Percentiles rank a stretch among this genome's conserved stretches.
Conservation (phyloP, 768 basidiomycete genomes). For the Xerocomus potaroensis region DNA sequence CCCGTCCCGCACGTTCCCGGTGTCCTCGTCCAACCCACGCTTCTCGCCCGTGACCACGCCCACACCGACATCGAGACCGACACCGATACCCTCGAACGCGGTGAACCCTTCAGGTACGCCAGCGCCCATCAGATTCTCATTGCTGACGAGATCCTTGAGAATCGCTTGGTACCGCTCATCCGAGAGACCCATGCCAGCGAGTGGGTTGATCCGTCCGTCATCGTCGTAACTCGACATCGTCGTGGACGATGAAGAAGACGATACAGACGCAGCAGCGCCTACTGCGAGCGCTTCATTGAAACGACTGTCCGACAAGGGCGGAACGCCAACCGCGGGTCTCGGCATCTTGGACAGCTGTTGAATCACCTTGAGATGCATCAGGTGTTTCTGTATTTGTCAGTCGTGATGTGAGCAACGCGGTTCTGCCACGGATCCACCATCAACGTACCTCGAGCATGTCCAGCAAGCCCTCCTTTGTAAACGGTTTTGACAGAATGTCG, state of each 20-base stretch:
- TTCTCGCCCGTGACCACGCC: slow-evolving; percentile 35
- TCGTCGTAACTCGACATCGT: slow-evolving; percentile 30
- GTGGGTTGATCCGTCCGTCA: slow-evolving; percentile 69
- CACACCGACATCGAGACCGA: slow-evolving; percentile 17
- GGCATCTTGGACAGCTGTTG: slow-evolving; percentile 69
- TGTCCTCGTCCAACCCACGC: not conserved
- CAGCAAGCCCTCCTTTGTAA: slow-evolving; percentile 88
- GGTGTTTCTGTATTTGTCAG: slow-evolving; percentile 79
- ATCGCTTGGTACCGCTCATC: slow-evolving; percentile 86
- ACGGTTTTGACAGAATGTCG: slow-evolving; percentile 94
- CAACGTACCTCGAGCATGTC: slow-evolving; percentile 81
- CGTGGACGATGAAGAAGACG: slow-evolving; percentile 14
- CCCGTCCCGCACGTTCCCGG: slow-evolving; percentile 32
- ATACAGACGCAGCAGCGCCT: slow-evolving; percentile 26
- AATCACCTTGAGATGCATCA: slow-evolving; percentile 82
- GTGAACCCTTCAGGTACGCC: slow-evolving; percentile 29
- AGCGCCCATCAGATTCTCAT: slow-evolving; percentile 52
- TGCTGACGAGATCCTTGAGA: slow-evolving; percentile 65
- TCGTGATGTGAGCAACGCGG: no score
- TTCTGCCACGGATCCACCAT: no score
- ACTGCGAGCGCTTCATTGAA: slow-evolving; percentile 55
- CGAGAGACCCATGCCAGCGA: slow-evolving; percentile 82
- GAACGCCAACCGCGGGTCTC: slow-evolving; percentile 57
- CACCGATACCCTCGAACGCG: slow-evolving; percentile 15
- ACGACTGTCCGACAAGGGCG: slow-evolving; percentile 48